phyloP scores from a whole-genome alignment of 805 yeast genomes.

The Metschnikowia baotianmanensis region DNA sequence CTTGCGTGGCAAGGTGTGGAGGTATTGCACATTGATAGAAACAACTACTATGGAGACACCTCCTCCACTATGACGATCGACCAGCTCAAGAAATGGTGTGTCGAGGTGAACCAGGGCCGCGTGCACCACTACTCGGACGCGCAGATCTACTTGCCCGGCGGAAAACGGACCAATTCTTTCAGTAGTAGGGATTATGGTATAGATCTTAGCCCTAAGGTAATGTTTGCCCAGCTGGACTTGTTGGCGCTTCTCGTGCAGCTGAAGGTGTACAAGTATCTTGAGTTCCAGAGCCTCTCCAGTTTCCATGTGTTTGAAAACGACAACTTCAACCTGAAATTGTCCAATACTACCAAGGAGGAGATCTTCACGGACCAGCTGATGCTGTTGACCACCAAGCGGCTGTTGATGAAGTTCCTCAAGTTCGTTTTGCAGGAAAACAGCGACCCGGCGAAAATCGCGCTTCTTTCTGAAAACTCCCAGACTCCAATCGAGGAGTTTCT shows the following conservation, averaged over 20 bases:
- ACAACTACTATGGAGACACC: conserved; percentile 85
- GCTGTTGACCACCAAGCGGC: conserved; percentile 71
- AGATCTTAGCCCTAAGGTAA: conserved; percentile 80
- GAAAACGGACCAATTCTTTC: conserved; percentile 47
- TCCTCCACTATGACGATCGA: conserved; percentile 84
- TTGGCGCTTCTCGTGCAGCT: conserved; percentile 75
- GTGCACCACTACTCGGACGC: conserved; percentile 62
- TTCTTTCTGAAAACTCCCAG: conserved; percentile 56
- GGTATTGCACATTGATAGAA: conserved; percentile 85
- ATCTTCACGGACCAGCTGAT: conserved; percentile 87
- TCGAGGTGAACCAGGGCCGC: conserved; percentile 54
- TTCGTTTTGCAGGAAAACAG: conserved; percentile 61
- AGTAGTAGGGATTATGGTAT: conserved; percentile 77
- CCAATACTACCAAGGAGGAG: conserved; percentile 81
- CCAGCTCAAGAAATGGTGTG: conserved; percentile 81
- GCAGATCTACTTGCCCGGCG: conserved; percentile 69
- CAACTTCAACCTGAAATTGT: conserved; percentile 72
- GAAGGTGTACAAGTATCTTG: conserved; percentile 86
- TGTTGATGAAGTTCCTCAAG: conserved; percentile 87
- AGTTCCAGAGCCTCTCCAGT: conserved; percentile 82
- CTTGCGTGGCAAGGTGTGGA: conserved; percentile 98
- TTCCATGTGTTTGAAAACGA: conserved; percentile 96
- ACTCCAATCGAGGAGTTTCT: conserved; percentile 61
- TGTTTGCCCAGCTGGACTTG: conserved; percentile 90
- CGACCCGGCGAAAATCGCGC: conserved; percentile 58